A percentile compares a stretch with the other conserved stretches of the same genome.
phyloP scores from a whole-genome alignment of 2,329 filamentous ascomycete species.

The Pseudogymnoascus sp. region DNA sequence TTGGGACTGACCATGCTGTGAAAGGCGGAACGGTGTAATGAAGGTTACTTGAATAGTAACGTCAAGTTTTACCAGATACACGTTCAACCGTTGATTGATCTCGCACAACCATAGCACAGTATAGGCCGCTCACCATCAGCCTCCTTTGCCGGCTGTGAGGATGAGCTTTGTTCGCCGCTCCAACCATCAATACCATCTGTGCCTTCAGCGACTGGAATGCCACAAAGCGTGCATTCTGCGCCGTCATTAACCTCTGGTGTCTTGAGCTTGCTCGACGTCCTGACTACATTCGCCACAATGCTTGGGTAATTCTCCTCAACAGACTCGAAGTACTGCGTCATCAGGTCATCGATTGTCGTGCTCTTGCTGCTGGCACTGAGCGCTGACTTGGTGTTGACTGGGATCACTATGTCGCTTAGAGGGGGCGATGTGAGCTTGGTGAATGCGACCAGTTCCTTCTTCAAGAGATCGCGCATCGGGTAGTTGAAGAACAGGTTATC shows the following conservation, averaged over 20 bases:
- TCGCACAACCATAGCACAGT: slow-evolving; percentile 67
- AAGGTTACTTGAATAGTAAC: background rate
- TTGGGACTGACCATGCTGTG: background rate
- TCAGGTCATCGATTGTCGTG: slow-evolving; percentile 82
- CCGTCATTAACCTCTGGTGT: slow-evolving; percentile 31
- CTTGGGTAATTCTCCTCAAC: slow-evolving; percentile 82
- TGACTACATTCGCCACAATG: slow-evolving; percentile 90
- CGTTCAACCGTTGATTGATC: slow-evolving; percentile 47
- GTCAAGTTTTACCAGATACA: background rate
- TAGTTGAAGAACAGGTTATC: slow-evolving; percentile 50
- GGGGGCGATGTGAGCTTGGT: slow-evolving; percentile 43
- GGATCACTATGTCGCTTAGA: slow-evolving; percentile 40
- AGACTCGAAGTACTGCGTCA: slow-evolving; percentile 78
- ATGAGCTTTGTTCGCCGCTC: slow-evolving; percentile 44
- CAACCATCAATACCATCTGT: slow-evolving; percentile 55
- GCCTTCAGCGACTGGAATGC: slow-evolving; percentile 53
- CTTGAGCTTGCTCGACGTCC: slow-evolving; percentile 76
- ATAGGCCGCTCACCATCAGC: slow-evolving; percentile 24
- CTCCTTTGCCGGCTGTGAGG: slow-evolving; percentile 21
- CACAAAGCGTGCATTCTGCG: slow-evolving; percentile 56
- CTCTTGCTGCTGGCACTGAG: slow-evolving; percentile 42
- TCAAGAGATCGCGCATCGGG: slow-evolving; percentile 76
- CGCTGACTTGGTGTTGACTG: slow-evolving; percentile 28
- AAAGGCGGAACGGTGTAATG: background rate
- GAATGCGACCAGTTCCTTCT: slow-evolving; percentile 68